Percentiles rank a stretch among this genome's conserved stretches.
Conservation (phyloP, 176 grass and related monocot genomes). For the Tillandsia leiboldiana region DNA sequence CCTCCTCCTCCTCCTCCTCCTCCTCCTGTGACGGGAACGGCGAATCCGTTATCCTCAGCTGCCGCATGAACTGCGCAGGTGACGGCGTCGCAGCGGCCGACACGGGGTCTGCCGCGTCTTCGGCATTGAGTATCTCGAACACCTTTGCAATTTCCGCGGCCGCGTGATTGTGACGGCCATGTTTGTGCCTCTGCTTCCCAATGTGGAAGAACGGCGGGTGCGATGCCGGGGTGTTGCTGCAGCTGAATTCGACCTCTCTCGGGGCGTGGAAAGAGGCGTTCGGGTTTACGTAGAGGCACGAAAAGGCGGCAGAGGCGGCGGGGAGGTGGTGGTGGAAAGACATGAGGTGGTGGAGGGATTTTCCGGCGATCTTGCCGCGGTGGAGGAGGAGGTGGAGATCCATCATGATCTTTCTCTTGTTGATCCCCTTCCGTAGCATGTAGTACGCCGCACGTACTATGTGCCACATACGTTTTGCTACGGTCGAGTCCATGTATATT, state of each 20-base stretch:
- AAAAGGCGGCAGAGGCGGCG: background rate
- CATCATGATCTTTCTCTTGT: constrained; percentile 67
- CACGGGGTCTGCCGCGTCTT: background rate
- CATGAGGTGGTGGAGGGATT: constrained; percentile 39
- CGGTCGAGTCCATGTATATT: constrained; percentile 33
- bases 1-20: constrained; percentile 35
- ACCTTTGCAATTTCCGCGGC: constrained; percentile 35
- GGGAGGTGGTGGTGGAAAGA: constrained; percentile 7
- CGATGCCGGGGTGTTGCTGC: constrained; percentile 52
- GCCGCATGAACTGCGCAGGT: constrained; percentile 33
- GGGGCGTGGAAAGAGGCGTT: constrained; percentile 29
- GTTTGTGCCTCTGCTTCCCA: background rate
- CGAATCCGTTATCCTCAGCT: constrained; percentile 81
- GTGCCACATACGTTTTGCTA: constrained; percentile 44
- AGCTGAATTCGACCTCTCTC: constrained; percentile 81
- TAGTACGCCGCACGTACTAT: constrained; percentile 57
- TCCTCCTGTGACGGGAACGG: constrained; percentile 50
- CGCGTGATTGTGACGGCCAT: constrained; percentile 22
- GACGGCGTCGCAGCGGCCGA: constrained; percentile 33
- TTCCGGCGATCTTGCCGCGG: constrained; percentile 63
- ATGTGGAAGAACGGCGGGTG: constrained; percentile 15
- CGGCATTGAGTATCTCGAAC: constrained; percentile 61
- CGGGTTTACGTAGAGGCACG: constrained; percentile 13
- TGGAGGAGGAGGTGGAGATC: constrained; percentile 63
- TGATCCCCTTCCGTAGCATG: constrained; percentile 67